Evolutionary conservation across 352 stramenopile species (phyloP).

Genomic region (Pelagophyceae sp.): DNA sequence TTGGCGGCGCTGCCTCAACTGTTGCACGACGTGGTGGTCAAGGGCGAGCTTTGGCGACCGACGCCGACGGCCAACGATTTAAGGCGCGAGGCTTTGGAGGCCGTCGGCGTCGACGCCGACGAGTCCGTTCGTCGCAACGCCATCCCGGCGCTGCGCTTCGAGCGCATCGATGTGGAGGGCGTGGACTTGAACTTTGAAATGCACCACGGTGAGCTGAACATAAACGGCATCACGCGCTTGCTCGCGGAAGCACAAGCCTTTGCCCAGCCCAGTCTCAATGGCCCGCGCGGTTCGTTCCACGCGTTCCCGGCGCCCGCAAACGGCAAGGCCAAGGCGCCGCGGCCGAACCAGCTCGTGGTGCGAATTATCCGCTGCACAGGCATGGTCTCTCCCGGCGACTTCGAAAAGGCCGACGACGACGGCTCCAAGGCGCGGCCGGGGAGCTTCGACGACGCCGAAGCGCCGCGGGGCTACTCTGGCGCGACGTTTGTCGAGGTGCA

Average conservation of each 20-base stretch:
- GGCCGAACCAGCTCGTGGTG: constrained; percentile 7
- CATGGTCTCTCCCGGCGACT: no score
- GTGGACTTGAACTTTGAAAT: constrained; percentile 13
- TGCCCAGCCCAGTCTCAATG: no score
- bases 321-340: neutral
- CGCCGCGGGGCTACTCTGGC: neutral
- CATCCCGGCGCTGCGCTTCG: neutral
- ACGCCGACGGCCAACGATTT: neutral
- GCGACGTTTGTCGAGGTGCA: neutral
- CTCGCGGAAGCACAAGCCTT: constrained; percentile 2
- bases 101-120: neutral
- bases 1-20: neutral
- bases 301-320: no score
- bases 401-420: neutral
- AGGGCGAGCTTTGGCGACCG: neutral
- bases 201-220: constrained; percentile 14
- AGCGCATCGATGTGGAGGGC: neutral
- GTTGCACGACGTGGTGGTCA: neutral
- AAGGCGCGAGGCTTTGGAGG: neutral
- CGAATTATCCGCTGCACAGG: neutral
- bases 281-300: neutral
- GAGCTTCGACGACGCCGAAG: neutral
- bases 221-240: constrained; percentile 3
- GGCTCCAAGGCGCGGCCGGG: neutral
- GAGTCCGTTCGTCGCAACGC: neutral